phyloP scores from a whole-genome alignment of 2,329 filamentous ascomycete genomes.

The Daldinia eschscholtzii region DNA sequence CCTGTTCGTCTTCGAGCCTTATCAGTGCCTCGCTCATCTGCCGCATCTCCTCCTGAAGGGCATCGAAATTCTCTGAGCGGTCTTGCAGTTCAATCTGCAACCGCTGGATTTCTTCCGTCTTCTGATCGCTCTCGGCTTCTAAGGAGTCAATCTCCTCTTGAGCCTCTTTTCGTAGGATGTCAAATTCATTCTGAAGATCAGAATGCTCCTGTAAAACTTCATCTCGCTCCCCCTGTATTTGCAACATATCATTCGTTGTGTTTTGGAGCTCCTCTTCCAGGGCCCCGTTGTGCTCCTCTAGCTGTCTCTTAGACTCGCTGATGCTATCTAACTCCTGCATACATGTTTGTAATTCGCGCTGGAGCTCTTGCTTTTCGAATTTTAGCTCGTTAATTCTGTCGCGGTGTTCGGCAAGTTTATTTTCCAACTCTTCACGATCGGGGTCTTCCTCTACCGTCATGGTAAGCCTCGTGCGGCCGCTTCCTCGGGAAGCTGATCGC shows the following conservation, averaged over 20 bases:
- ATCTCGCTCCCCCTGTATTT: conserved; percentile 85
- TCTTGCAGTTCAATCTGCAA: conserved; percentile 79
- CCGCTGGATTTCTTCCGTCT: conserved; percentile 76
- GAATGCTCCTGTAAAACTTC: conserved; percentile 79
- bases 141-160: conserved; percentile 75
- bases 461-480: conserved; percentile 75
- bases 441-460: conserved; percentile 77
- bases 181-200: conserved; percentile 71
- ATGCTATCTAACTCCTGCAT: conserved; percentile 83
- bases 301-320: conserved; percentile 71
- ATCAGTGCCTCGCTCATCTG: conserved; percentile 89
- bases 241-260: conserved; percentile 82
- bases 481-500: conserved; percentile 80
- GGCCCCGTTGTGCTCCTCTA: conserved; percentile 68
- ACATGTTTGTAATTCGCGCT: conserved; percentile 83
- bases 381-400: conserved; percentile 90
- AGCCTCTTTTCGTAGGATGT: conserved; percentile 71
- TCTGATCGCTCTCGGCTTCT: conserved; percentile 79
- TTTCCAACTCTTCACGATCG: conserved; percentile 88
- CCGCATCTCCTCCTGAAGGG: conserved; percentile 94
- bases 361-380: conserved; percentile 89
- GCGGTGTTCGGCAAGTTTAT: conserved; percentile 82
- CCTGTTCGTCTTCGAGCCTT: conserved; percentile 88
- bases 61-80: conserved; percentile 86
- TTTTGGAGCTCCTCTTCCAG: conserved; percentile 86